Conservation (phyloP, 495 filamentous ascomycete species). For the Lepidopterella palustris region DNA sequence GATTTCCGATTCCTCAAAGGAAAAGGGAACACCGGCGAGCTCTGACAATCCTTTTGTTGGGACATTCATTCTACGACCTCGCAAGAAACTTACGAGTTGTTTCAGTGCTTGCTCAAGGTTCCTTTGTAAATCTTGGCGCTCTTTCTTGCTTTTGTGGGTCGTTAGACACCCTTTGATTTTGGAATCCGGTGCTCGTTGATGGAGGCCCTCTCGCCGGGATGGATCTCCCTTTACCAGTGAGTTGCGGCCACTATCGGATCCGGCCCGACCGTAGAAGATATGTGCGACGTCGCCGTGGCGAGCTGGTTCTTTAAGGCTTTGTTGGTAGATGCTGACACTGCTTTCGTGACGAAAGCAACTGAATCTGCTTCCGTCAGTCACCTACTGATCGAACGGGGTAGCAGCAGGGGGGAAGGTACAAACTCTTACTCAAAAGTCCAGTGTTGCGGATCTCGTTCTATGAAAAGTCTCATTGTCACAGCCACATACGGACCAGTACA, state of each 20-base stretch:
- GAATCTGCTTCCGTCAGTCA: not conserved
- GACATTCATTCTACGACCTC: too few species aligned
- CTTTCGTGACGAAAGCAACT: not conserved
- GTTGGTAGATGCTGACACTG: not conserved
- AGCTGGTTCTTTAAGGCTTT: too few species aligned
- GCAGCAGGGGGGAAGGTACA: not conserved
- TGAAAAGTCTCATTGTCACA: not conserved
- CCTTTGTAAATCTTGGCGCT: not conserved
- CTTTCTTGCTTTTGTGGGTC: not conserved
- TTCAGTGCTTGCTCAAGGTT: not conserved
- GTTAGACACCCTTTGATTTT: not conserved
- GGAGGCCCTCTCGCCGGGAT: not conserved
- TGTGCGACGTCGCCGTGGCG: too few species aligned
- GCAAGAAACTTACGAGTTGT: too few species aligned
- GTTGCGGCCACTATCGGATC: not conserved
- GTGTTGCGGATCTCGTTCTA: not conserved
- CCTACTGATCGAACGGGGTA: not conserved
- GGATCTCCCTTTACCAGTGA: not conserved
- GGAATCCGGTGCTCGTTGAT: not conserved
- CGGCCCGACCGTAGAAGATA: not conserved
- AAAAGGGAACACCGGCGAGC: too few species aligned
- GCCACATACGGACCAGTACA: too few species aligned
- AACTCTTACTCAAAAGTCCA: not conserved
- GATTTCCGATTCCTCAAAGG: too few species aligned
- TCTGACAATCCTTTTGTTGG: too few species aligned